Evolutionary conservation across 495 filamentous ascomycete genomes (phyloP), one percentile per base, ranked within the genome.

Genomic region (Hypoxylon subgilvum): DNA sequence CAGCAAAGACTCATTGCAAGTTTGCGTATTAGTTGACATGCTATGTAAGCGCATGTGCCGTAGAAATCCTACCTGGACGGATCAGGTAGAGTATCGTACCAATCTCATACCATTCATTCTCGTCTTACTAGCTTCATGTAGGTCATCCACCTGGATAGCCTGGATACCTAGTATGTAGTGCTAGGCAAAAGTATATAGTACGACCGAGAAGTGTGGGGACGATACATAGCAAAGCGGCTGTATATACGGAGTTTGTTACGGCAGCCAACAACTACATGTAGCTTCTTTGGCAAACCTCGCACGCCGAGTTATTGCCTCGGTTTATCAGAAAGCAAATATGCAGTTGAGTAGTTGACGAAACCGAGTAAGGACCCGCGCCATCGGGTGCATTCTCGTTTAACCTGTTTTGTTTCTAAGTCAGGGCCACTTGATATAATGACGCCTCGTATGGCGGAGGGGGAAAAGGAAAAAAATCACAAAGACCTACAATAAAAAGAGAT

Each of bases 71-170:
- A 54, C 45, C 53, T 55, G 18, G 45, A 53, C 39, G 53, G 53
- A 59, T 64, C 52, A 63, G 60, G 7, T 52, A 63, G 48, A 44
- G 47, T 49, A 63, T 58, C 61, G 62, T 61, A 61, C 62, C 62
- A 65, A 61, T 39, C 46, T 61, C 62, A 58, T 56, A 57, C 62
- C 61, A 65, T 65, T 49, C 45, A 48, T 46, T 50, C 41, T 57
- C 57, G 49, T 61, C 62, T 52, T 45, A 48, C 57, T 65, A 65
- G 62, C 62, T 41, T 65, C 62, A 65, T 65, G 62, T 65, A 65
- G 61, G 62, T 65, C 62, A 65, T 55, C 62, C 56, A 61, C 56
- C 46, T 52, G 45, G 52, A 30, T 61, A 45, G 40, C 36, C 40
- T 52, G 46, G 52, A n/a, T n/a, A n/a, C n/a, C n/a, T n/a, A n/a